These are phyloP conservation scores for Talaromyces sp. DNA, from an alignment of 2,329 filamentous ascomycete genomes.

Conservation along the genomic window DNA sequence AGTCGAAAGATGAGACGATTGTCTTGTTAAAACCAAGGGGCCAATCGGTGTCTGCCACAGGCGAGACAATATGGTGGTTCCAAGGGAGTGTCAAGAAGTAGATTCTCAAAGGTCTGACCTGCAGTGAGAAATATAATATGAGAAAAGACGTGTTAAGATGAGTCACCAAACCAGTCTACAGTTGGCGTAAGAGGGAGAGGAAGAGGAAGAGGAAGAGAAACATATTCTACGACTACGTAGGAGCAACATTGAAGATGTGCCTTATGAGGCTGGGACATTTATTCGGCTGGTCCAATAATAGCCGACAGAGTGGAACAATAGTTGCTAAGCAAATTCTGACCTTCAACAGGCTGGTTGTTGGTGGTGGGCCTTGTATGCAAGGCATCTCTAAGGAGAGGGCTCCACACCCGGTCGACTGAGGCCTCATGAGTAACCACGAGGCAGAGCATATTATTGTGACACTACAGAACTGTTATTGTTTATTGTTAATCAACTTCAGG, in stretches of 20 bases:
- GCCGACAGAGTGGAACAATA: neutral
- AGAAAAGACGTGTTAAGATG: neutral
- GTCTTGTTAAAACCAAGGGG: neutral
- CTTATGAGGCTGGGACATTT: neutral
- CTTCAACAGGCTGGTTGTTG: neutral
- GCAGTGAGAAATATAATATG: slow-evolving; percentile 1
- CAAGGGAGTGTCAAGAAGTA: neutral
- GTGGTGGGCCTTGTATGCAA: neutral
- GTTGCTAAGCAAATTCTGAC: neutral
- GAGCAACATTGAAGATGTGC: too few relatives aligned
- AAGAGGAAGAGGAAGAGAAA: neutral
- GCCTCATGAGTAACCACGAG: neutral
- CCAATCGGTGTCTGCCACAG: neutral
- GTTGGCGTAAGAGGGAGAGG: neutral
- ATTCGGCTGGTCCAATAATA: neutral
- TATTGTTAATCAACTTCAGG: neutral
- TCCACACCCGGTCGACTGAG: neutral
- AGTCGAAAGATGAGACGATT: neutral
- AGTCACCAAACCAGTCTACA: neutral
- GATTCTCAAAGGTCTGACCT: neutral
- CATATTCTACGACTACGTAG: neutral
- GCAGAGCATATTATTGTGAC: neutral
- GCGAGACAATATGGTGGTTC: neutral
- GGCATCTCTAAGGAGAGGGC: neutral
- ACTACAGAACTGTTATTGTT: neutral